A percentile compares a stretch with the other conserved stretches of the same genome.
These are phyloP conservation scores for Beauveria rudraprayagi DNA, from an alignment of 2,329 filamentous ascomycete species.

Conservation along the genomic window DNA sequence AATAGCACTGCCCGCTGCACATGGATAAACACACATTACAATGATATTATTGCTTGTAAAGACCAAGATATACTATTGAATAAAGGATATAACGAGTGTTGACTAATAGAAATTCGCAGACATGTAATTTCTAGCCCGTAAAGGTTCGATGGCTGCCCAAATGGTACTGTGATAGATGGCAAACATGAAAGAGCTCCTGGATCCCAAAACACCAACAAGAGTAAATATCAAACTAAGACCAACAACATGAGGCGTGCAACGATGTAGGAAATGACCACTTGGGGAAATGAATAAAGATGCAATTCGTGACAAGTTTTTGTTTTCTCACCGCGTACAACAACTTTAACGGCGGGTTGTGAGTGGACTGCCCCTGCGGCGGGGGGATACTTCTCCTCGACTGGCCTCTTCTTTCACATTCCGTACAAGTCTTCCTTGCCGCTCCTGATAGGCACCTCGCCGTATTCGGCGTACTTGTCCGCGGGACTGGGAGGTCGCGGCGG, in stretches of 20 bases:
- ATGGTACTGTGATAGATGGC: background rate
- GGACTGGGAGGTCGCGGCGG: background rate
- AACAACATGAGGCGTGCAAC: background rate
- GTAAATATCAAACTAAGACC: background rate
- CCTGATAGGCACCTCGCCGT: conserved; percentile 24
- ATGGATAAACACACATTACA: background rate
- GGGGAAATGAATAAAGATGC: too few species aligned
- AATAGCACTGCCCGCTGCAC: too few species aligned
- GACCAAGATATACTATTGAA: background rate
- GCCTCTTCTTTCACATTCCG: conserved; percentile 16
- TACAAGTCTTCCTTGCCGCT: conserved; percentile 30
- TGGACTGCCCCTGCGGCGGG: too few species aligned
- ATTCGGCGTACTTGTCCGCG: conserved; percentile 8
- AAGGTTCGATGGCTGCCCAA: background rate
- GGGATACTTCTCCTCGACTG: background rate
- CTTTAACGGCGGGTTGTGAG: background rate
- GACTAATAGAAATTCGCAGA: background rate
- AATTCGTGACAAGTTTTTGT: too few species aligned
- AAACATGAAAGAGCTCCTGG: background rate
- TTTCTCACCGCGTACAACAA: too few species aligned
- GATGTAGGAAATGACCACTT: too few species aligned
- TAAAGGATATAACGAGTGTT: background rate
- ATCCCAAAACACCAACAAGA: background rate
- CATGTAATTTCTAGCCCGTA: background rate
- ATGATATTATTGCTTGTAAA: background rate